phyloP scores from a whole-genome alignment of 169 alveolate genomes.

The Plasmodium falciparum region DNA sequence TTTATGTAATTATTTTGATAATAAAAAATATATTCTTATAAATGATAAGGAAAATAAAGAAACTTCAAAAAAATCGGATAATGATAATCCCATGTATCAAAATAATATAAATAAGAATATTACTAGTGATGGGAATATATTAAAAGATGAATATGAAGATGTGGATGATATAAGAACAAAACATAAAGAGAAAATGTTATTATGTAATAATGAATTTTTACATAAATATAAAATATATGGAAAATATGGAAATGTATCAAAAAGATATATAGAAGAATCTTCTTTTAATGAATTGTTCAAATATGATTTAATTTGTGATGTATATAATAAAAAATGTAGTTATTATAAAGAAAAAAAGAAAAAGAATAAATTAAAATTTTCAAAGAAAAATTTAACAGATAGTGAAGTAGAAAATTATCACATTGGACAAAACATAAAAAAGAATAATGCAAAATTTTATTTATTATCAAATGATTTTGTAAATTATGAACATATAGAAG shows the following conservation, averaged over 20 bases:
- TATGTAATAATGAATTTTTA: neutral
- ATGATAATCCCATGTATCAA: no score
- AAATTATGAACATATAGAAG: neutral
- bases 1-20: no score
- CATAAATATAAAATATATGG: neutral
- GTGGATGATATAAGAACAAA: neutral
- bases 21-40: no score
- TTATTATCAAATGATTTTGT: neutral
- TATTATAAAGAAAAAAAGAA: slow-evolving; percentile 5
- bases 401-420: slow-evolving; percentile 8
- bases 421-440: neutral
- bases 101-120: no score
- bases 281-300: neutral
- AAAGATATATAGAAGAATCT: neutral
- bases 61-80: no score
- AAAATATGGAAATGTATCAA: neutral
- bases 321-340: slow-evolving; percentile 13
- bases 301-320: slow-evolving; percentile 21
- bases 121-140: no score
- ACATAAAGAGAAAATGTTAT: neutral
- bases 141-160: no score
- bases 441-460: neutral
- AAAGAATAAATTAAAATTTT: slow-evolving; percentile 8
- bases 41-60: no score
- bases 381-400: slow-evolving; percentile 6